These are phyloP conservation scores for Pulveroboletus sp. DNA, from an alignment of 768 basidiomycete species.

Conservation along the genomic window DNA sequence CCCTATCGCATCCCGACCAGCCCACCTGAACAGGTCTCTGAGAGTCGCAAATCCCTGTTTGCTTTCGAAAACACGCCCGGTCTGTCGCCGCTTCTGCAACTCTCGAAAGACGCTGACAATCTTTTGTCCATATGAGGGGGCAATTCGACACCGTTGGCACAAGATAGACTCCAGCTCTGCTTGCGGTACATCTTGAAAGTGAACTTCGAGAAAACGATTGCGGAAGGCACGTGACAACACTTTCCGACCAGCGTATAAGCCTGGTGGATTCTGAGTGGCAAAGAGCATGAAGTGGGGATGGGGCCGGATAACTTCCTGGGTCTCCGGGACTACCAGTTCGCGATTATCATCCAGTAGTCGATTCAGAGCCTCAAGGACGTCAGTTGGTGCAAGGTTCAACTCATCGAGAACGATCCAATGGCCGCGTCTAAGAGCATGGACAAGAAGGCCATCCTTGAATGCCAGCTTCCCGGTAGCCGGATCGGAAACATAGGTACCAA, in stretches of 20 bases:
- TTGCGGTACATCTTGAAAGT: conserved; percentile 96
- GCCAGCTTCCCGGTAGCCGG: conserved; percentile 88
- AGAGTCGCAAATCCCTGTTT: conserved; percentile 96
- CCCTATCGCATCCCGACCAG: conserved; percentile 81
- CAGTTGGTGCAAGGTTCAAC: conserved; percentile 94
- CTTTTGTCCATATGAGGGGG: conserved; percentile 87
- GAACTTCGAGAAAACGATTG: conserved; percentile 95
- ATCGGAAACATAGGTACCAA: conserved; percentile 95
- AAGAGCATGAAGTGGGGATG: conserved; percentile 98
- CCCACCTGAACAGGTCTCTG: conserved; percentile 97
- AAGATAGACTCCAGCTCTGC: conserved; percentile 90
- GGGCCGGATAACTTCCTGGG: conserved; percentile 89
- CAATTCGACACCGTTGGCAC: conserved; percentile 88
- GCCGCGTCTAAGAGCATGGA: conserved; percentile 85
- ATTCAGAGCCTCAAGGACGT: conserved; percentile 96
- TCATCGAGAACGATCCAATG: conserved; percentile 99
- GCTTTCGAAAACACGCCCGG: conserved; percentile 92
- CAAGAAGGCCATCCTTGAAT: conserved; percentile 92
- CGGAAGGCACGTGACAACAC: conserved; percentile 93
- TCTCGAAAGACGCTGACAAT: conserved; percentile 93
- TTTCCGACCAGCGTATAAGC: conserved; percentile 93
- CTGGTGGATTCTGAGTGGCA: conserved; percentile 97
- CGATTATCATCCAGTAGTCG: conserved; percentile 96
- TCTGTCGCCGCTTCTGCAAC: conserved; percentile 87
- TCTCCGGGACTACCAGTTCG: conserved; percentile 93